Conservation (phyloP, 2,329 filamentous ascomycete genomes). For the Fusarium sp. region DNA sequence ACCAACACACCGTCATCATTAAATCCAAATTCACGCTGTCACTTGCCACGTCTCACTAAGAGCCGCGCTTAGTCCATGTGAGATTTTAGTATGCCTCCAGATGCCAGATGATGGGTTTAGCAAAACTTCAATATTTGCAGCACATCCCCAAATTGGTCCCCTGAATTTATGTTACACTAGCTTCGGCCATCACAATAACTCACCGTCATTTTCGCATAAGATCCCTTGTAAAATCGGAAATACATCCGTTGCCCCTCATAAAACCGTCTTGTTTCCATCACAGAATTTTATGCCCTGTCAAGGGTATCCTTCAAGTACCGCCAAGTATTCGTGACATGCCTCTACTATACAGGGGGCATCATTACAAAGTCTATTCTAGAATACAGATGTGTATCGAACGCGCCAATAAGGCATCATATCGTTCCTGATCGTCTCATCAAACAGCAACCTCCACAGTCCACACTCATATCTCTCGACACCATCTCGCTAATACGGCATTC, state of each 20-base stretch:
- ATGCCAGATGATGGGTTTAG: neutral
- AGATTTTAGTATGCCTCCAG: constrained; percentile 31
- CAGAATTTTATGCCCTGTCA: neutral
- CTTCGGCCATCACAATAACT: constrained; percentile 9
- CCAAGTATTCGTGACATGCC: constrained; percentile 28
- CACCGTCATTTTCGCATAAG: constrained; percentile 4
- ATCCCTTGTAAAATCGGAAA: neutral
- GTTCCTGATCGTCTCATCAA: constrained; percentile 8
- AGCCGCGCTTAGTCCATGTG: constrained; percentile 10
- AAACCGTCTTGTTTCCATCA: constrained; percentile 31
- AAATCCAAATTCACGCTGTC: constrained; percentile 3
- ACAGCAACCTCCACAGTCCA: constrained; percentile 13
- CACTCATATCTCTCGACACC: constrained; percentile 80
- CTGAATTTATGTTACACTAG: neutral
- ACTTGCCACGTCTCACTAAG: constrained; percentile 26
- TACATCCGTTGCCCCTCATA: neutral
- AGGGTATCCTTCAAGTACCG: constrained; percentile 17
- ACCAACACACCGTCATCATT: neutral
- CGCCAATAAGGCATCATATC: constrained; percentile 18
- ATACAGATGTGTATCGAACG: constrained; percentile 32
- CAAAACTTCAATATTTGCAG: constrained; percentile 9
- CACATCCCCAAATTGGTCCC: constrained; percentile 21
- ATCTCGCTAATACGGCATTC: constrained; percentile 74
- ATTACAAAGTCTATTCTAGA: constrained; percentile 23
- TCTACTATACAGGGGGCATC: constrained; percentile 21